Base-by-base conservation (phyloP, 306 rosid species). In the Comarum palustre region DNA sequence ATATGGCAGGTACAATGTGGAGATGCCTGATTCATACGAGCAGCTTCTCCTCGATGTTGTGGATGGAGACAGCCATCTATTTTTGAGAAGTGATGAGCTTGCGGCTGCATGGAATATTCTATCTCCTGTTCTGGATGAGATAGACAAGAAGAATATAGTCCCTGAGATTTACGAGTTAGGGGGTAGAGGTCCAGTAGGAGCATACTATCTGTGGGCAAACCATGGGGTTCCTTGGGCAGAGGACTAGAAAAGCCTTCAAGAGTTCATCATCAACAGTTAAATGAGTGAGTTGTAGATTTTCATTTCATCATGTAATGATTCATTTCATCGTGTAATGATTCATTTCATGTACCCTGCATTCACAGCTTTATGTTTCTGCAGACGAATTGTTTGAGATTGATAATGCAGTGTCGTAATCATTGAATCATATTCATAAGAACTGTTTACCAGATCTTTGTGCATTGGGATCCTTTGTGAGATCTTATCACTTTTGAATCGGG, bases 121-220 rank as follows among this genome's bases (percentile, higher is more conserved):
- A 64, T 73, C 82, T 78, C 90, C 89, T 2, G 85, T 93, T 79
- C 75, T 93, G 79, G 80, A 81, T 47, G 98, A 93, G 85, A 83
- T 90, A 4, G 92, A 89, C 83, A 84, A 75, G 72, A 82, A 86
- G n/a, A 87, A 78, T 66, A 75, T 81, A 32, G 86, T 82, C 15
- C 86, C 91, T 41, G 97, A 93, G 82, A 85, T 93, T 78, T 93
- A 90, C 50, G 91, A 87, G 82, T 68, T 85, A 2, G 96, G 97
- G 1, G 97, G 98, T 38, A 84, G 97, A 2, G 97, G 96, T 73
- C 96, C 97, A 1, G 85, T 89, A 46, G 96, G 96, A 50, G 96
- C 94, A 50, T 93, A 89, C 83, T 90, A 89, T 70, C 90, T 90
- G 7, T 89, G 98, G 98, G 97, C 97, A 17, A 90, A 86, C 36